Evolutionary conservation across 805 yeast genomes (phyloP).

Genomic region (Cyberlindnera mississippiensis): DNA sequence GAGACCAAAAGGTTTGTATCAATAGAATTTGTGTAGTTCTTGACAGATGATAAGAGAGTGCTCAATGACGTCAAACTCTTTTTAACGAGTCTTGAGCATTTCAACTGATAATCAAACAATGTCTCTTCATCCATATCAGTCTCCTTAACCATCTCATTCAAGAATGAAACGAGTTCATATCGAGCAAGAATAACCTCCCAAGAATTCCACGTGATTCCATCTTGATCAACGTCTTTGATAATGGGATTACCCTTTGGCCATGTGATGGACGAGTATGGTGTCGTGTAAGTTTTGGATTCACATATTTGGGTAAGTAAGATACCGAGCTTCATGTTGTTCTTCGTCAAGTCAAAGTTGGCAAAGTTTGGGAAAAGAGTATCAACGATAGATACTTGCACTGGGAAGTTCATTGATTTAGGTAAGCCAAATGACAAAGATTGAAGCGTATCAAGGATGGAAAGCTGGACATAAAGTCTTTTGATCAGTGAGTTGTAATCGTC

Average conservation of each 20-base stretch:
- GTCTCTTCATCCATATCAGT: slow-evolving; percentile 27
- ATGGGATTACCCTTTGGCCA: slow-evolving; percentile 4
- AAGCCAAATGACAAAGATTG: slow-evolving; percentile 50
- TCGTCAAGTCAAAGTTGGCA: slow-evolving; percentile 17
- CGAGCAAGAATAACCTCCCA: slow-evolving; percentile 32
- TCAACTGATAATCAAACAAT: slow-evolving; percentile 36
- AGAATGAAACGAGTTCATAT: slow-evolving; percentile 34
- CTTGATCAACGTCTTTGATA: slow-evolving; percentile 8
- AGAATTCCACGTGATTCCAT: slow-evolving; percentile 23
- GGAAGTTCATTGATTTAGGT: slow-evolving; percentile 31
- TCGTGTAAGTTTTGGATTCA: slow-evolving; percentile 4
- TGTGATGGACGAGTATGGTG: neutral
- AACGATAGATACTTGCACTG: slow-evolving; percentile 13
- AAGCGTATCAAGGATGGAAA: slow-evolving; percentile 48
- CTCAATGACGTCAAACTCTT: slow-evolving; percentile 19
- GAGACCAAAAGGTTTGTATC: slow-evolving; percentile 19
- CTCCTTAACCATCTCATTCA: slow-evolving; percentile 31
- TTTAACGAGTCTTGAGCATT: slow-evolving; percentile 36
- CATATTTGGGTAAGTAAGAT: slow-evolving; percentile 20
- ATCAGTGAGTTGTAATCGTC: slow-evolving; percentile 26
- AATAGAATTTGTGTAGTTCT: slow-evolving; percentile 24
- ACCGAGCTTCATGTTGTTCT: slow-evolving; percentile 27
- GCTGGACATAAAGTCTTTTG: slow-evolving; percentile 43
- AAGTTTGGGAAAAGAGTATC: slow-evolving; percentile 22
- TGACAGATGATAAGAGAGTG: slow-evolving; percentile 12